These are phyloP conservation scores for Tremellales sp. DNA, from an alignment of 1,284 basidiomycete genomes.

Conservation along the genomic window DNA sequence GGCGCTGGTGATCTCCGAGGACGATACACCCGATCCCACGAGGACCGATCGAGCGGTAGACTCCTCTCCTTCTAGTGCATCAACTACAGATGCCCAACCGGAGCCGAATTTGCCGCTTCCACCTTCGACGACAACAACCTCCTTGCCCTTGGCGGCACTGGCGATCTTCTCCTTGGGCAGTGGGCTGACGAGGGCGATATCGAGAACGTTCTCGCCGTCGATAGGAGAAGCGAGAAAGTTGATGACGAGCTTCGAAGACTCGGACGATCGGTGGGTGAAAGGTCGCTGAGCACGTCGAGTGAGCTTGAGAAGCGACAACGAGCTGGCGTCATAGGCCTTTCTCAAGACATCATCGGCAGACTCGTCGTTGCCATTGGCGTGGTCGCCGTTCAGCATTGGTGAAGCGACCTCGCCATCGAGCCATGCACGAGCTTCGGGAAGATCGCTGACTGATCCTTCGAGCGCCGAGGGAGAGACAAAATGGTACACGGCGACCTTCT, in stretches of 20 bases:
- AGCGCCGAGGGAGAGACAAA: constrained; percentile 58
- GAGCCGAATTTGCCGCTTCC: constrained; percentile 81
- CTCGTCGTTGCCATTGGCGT: constrained; percentile 18
- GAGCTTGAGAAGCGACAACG: constrained; percentile 60
- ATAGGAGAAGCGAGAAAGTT: constrained; percentile 60
- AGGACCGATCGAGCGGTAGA: constrained; percentile 41
- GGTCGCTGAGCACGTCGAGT: constrained; percentile 62
- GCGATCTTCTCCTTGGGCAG: constrained; percentile 64
- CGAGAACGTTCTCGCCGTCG: constrained; percentile 58
- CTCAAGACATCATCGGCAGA: constrained; percentile 45
- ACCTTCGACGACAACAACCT: constrained; percentile 82
- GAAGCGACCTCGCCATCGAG: constrained; percentile 38
- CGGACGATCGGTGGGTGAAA: constrained; percentile 38
- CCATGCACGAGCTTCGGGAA: constrained; percentile 60
- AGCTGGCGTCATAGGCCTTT: constrained; percentile 61
- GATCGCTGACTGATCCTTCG: constrained; percentile 50
- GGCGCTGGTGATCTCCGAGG: constrained; percentile 43
- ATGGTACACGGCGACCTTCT: constrained; percentile 69
- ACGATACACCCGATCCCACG: constrained; percentile 37
- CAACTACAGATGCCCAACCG: constrained; percentile 43
- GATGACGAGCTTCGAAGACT: constrained; percentile 66
- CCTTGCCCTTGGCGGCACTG: constrained; percentile 59
- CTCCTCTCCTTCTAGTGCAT: constrained; percentile 37
- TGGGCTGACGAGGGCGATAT: constrained; percentile 64
- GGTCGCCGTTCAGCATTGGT: constrained; percentile 14